Conservation (phyloP, 768 basidiomycete genomes). For the Phylloporus arenicola region DNA sequence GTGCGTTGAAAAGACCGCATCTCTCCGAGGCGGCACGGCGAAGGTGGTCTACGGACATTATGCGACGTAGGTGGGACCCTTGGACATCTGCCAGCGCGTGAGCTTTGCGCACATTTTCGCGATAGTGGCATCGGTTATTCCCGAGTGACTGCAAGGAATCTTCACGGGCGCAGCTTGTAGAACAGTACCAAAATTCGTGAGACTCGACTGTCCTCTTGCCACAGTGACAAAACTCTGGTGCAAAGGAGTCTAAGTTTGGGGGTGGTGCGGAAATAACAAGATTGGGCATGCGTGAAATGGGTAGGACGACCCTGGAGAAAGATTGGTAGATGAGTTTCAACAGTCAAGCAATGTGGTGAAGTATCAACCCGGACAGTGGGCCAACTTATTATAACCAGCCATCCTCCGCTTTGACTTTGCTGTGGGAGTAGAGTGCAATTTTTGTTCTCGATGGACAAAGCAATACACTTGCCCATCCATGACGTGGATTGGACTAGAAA, state of each 20-base stretch:
- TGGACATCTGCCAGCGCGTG: constrained; percentile 2
- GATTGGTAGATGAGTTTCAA: not conserved
- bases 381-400: constrained; percentile 11
- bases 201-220: constrained; percentile 18
- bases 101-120: constrained; percentile 16
- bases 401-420: constrained; percentile 6
- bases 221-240: constrained; percentile 22
- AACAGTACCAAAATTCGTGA: constrained; percentile 29
- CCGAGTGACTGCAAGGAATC: constrained; percentile 26
- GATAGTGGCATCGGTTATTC: constrained; percentile 22
- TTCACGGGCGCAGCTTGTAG: constrained; percentile 21
- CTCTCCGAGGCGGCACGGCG: not conserved
- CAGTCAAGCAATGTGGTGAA: not conserved
- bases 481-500: too few relatives aligned
- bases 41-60: constrained; percentile 8
- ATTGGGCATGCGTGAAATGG: not conserved
- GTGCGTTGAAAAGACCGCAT: not conserved
- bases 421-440: constrained; percentile 1
- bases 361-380: not conserved
- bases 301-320: not conserved
- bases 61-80: constrained; percentile 5
- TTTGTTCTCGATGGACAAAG: constrained; percentile 10
- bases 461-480: not conserved
- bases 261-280: constrained; percentile 3
- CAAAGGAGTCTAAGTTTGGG: constrained; percentile 8